These are phyloP conservation scores for Aspergillus intermedius DNA, from an alignment of 2,329 filamentous ascomycete species.

Conservation along the genomic window DNA sequence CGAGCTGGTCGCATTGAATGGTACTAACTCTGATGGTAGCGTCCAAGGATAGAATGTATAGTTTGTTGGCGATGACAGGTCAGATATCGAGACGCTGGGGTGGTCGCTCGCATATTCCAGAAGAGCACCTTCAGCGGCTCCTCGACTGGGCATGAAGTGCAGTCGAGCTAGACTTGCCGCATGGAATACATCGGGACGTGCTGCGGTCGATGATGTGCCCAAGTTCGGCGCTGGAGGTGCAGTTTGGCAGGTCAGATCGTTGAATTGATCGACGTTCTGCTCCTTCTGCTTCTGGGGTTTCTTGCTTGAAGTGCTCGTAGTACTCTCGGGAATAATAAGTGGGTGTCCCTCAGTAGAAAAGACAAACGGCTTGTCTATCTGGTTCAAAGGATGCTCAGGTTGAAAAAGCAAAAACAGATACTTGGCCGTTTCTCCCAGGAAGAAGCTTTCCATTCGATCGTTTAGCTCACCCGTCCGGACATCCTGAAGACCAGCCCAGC, in stretches of 20 bases:
- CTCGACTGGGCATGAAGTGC: conserved; percentile 60
- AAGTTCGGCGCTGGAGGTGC: conserved; percentile 57
- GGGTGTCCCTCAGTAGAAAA: conserved; percentile 97
- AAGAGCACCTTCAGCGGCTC: conserved; percentile 53
- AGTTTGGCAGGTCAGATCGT: conserved; percentile 58
- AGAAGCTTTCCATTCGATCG: conserved; percentile 98
- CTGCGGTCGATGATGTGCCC: conserved; percentile 70
- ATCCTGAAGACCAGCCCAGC: conserved; percentile 85
- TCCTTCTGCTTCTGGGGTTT: conserved; percentile 5
- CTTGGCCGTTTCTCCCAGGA: conserved; percentile 91
- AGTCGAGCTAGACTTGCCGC: conserved; percentile 78
- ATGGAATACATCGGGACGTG: conserved; percentile 76
- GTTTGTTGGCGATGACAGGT: conserved; percentile 59
- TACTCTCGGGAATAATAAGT: conserved; percentile 65
- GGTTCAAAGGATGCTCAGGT: conserved; percentile 76
- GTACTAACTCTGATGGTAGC: conserved; percentile 67
- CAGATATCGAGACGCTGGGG: conserved; percentile 50
- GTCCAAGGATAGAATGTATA: conserved; percentile 93
- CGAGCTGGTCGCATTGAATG: conserved; percentile 68
- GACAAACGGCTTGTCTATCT: conserved; percentile 77
- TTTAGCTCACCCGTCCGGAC: conserved; percentile 76
- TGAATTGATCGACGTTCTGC: conserved; percentile 5
- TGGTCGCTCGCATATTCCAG: conserved; percentile 49
- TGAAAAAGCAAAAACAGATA: conserved; percentile 93
- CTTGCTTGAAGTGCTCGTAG: conserved; percentile 9